A percentile compares a stretch with the other conserved stretches of the same genome.
These are phyloP conservation scores for Lecanicillium sp. DNA, from an alignment of 2,329 filamentous ascomycete genomes.

Conservation along the genomic window DNA sequence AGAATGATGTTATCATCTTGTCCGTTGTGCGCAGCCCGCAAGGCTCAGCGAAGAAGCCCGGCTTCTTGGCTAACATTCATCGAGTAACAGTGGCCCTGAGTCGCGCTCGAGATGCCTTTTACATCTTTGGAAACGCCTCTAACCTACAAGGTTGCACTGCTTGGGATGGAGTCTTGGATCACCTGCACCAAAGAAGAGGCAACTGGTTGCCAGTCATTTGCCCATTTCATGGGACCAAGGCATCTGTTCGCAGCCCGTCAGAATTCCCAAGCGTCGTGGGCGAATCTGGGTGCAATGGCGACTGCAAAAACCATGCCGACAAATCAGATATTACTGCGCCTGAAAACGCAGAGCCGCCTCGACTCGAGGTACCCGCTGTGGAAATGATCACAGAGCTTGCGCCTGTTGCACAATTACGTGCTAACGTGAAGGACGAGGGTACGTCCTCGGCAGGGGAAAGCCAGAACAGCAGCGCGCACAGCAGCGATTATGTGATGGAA, in stretches of 20 bases:
- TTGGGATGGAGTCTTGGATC: constrained; percentile 36
- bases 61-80: constrained; percentile 64
- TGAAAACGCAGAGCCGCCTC: no score
- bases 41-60: constrained; percentile 43
- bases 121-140: constrained; percentile 72
- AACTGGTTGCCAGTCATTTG: not conserved
- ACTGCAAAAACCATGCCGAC: not conserved
- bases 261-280: not conserved
- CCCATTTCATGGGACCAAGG: not conserved
- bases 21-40: constrained; percentile 70
- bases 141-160: constrained; percentile 38
- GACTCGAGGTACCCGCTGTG: not conserved
- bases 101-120: constrained; percentile 72
- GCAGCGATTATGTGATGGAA: constrained; percentile 6
- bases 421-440: constrained; percentile 12
- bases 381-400: not conserved
- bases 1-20: constrained; percentile 76
- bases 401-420: not conserved
- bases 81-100: constrained; percentile 54
- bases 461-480: constrained; percentile 23
- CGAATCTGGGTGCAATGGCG: not conserved
- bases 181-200: constrained; percentile 27
- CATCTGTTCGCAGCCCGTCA: not conserved
- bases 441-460: not conserved
- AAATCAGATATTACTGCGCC: no score